A percentile compares a stretch with the other conserved stretches of the same genome.
phyloP scores from a whole-genome alignment of 2,329 filamentous ascomycete genomes.

The Apiospora arundinis region DNA sequence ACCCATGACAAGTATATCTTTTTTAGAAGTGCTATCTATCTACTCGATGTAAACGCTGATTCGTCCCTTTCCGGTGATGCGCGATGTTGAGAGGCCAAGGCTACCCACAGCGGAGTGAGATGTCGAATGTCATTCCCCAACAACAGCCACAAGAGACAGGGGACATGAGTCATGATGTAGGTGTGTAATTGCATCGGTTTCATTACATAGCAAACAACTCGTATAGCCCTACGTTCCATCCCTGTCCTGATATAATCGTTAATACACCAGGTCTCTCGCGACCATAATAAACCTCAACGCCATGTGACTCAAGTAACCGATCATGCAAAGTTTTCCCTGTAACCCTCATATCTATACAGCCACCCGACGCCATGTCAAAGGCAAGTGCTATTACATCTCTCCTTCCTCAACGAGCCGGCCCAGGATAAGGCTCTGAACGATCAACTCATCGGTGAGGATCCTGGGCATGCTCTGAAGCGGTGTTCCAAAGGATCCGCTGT shows the following conservation, averaged over 20 bases:
- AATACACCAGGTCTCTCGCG: neutral
- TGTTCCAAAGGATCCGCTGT: conserved; percentile 42
- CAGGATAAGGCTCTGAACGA: conserved; percentile 91
- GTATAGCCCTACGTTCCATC: neutral
- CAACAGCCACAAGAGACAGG: no score
- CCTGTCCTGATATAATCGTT: neutral
- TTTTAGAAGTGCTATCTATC: no score
- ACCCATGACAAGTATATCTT: no score
- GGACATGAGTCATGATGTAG: no score
- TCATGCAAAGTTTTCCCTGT: neutral
- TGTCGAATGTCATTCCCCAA: no score
- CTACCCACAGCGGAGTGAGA: no score
- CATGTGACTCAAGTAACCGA: neutral
- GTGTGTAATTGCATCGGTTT: neutral
- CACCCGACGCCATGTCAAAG: neutral
- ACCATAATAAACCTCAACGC: neutral
- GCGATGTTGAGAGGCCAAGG: no score
- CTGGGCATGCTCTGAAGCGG: conserved; percentile 57
- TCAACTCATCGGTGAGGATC: conserved; percentile 82
- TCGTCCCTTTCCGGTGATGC: no score
- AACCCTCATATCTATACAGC: neutral
- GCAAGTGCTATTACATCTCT: conserved; percentile 42
- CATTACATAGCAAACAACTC: neutral
- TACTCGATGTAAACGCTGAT: no score
- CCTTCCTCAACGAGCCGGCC: conserved; percentile 75